Evolutionary conservation across 352 stramenopile species (phyloP), one percentile per base, ranked within the genome.

Genomic region (Thraustochytrium sp.): DNA sequence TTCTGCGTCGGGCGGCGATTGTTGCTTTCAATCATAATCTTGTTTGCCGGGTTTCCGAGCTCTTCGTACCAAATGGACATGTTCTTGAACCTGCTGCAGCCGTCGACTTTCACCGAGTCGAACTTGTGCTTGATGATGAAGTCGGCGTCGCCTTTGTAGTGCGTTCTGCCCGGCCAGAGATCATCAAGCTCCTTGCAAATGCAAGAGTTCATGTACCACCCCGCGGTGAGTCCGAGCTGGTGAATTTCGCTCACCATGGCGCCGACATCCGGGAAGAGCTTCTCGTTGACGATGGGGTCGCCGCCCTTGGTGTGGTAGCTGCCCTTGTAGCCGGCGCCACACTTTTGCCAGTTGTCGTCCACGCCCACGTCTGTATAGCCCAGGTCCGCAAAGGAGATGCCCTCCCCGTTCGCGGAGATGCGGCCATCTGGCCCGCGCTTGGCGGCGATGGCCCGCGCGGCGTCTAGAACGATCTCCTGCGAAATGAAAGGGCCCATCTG

Each of bases 151-250:
- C 42, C 68, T 34, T 86, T 37, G 55, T 82, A 89, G n/a, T 86
- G 68, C 9, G 64, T 55, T 3, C 84, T 40, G 55, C 65, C 76
- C 23, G 53, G 44, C 73, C 63, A 85, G 0, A 73, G 36, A 16
- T 3, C 9, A 4, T 73, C 21, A 4, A 65, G 48, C 37, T 89
- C 86, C 21, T 36, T 82, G 62, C 86, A 89, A n/a, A 88, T 85
- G 80, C 86, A 89, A 63, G 88, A 88, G 75, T 89, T 89, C 31
- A 74, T 53, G 80, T 89, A 89, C 72, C 80, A 88, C 29, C 85
- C 86, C 56, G 85, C 85, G 18, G 62, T 88, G 51, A 89, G 55
- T 53, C 84, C 82, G 11, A 88, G 74, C 38, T 26, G 46, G 65
- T 89, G 85, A 31, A 83, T 82, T 40, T 87, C 46, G 23, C 76